phyloP scores from a whole-genome alignment of 345 rosid genomes.

The Geranium brycei region DNA sequence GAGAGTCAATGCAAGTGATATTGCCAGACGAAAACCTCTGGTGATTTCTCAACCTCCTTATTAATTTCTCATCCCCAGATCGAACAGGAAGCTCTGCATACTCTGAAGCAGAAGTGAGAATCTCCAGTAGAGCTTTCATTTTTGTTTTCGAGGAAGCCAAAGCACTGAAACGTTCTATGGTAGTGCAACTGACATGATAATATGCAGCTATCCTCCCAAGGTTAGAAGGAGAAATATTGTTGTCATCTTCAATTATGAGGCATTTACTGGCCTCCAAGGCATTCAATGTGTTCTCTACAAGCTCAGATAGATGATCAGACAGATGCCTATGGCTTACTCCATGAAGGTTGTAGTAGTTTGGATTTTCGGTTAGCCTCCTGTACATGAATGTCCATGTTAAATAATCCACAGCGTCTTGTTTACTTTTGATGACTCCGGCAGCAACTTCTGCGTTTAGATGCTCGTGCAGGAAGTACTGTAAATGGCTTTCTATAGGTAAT shows the following conservation, averaged over 20 bases:
- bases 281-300: constrained; percentile 71
- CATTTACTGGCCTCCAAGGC: constrained; percentile 78
- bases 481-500: constrained; percentile 81
- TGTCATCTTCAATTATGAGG: constrained; percentile 62
- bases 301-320: constrained; percentile 93
- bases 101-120: constrained; percentile 84
- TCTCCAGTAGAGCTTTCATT: constrained; percentile 90
- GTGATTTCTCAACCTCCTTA: constrained; percentile 64
- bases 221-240: constrained; percentile 65
- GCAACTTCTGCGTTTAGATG: constrained; percentile 86
- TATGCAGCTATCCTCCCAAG: constrained; percentile 87
- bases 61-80: constrained; percentile 64
- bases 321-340: constrained; percentile 92
- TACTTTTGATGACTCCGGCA: constrained; percentile 66
- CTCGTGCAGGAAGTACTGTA: constrained; percentile 81
- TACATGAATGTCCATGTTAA: constrained; percentile 95
- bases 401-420: constrained; percentile 93
- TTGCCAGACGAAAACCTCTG: constrained; percentile 88
- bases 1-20: constrained; percentile 63
- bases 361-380: constrained; percentile 83
- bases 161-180: constrained; percentile 87
- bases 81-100: constrained; percentile 62
- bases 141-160: constrained; percentile 70
- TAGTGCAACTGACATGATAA: constrained; percentile 76
- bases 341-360: constrained; percentile 93